Conservation (phyloP, 2,329 filamentous ascomycete species). For the Mycogone perniciosa region DNA sequence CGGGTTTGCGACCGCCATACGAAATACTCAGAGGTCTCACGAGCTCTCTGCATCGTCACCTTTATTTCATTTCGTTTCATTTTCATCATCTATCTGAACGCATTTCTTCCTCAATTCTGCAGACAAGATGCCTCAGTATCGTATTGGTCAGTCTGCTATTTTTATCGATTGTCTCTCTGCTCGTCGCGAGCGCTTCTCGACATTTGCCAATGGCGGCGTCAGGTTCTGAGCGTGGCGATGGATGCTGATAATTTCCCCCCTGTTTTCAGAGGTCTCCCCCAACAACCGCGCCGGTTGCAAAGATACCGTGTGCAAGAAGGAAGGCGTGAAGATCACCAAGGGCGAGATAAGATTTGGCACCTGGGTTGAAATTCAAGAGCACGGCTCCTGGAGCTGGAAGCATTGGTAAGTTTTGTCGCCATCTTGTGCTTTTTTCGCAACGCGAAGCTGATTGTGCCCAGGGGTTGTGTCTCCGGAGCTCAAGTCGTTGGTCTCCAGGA, state of each 20-base stretch:
- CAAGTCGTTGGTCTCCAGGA: conserved; percentile 62
- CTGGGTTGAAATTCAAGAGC: conserved; percentile 57
- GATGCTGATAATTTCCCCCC: not conserved
- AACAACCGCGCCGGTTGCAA: conserved; percentile 70
- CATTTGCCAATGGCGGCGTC: too few relatives aligned
- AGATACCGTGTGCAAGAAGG: conserved; percentile 66
- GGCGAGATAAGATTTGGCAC: conserved; percentile 71
- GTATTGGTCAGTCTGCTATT: conserved; percentile 38
- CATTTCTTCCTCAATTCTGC: conserved; percentile 1
- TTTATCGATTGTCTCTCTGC: not conserved
- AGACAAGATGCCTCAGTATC: conserved; percentile 39
- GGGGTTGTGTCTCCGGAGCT: conserved; percentile 82
- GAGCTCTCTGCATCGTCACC: not conserved
- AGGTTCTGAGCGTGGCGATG: too few relatives aligned
- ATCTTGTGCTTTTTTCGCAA: not conserved
- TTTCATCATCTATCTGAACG: conserved; percentile 5
- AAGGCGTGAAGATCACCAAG: conserved; percentile 65
- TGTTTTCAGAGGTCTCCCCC: conserved; percentile 58
- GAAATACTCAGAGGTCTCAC: too few relatives aligned
- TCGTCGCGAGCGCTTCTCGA: not conserved
- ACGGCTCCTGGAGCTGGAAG: conserved; percentile 67
- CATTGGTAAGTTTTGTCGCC: conserved; percentile 64
- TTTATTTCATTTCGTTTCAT: not conserved
- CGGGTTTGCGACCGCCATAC: too few relatives aligned
- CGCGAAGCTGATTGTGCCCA: conserved; percentile 28